Percentiles rank a stretch among this genome's conserved stretches.
Conservation (phyloP, 805 yeast species). For the Lipomyces mesembrius region DNA sequence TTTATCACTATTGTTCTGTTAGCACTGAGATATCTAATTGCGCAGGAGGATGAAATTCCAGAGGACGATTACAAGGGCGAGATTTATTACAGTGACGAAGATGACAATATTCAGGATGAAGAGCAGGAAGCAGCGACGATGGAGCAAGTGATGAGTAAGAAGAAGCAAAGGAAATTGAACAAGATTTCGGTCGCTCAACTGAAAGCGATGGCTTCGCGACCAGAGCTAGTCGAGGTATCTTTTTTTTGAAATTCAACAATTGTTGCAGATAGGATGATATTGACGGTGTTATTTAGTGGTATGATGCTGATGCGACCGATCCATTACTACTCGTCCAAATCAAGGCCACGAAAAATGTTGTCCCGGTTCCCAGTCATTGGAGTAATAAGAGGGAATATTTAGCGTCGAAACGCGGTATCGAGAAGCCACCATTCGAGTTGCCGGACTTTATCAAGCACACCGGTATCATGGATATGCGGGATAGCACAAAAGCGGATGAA, state of each 20-base stretch:
- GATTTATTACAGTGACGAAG: constrained; percentile 46
- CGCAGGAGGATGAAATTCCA: constrained; percentile 28
- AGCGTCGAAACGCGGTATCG: constrained; percentile 66
- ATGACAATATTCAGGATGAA: constrained; percentile 41
- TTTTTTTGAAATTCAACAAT: background rate
- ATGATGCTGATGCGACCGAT: constrained; percentile 81
- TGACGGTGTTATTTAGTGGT: constrained; percentile 54
- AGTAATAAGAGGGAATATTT: constrained; percentile 73
- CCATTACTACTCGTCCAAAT: constrained; percentile 68
- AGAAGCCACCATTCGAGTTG: constrained; percentile 70
- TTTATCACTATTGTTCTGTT: background rate
- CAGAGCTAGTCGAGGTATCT: constrained; percentile 68
- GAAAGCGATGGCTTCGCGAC: constrained; percentile 63
- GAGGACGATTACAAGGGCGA: constrained; percentile 42
- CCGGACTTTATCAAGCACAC: constrained; percentile 81
- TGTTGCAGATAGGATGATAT: background rate
- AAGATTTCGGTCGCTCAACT: constrained; percentile 70
- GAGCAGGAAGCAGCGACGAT: constrained; percentile 39
- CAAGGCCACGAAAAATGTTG: constrained; percentile 66
- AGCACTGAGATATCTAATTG: constrained; percentile 9
- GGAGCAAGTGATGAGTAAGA: constrained; percentile 51
- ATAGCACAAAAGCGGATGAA: constrained; percentile 50
- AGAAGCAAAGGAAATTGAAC: constrained; percentile 53
- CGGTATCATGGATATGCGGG: constrained; percentile 86
- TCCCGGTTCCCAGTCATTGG: constrained; percentile 89